Conservation (phyloP, 192 early-diverging fungal genomes). For the Linnemannia hyalina region DNA sequence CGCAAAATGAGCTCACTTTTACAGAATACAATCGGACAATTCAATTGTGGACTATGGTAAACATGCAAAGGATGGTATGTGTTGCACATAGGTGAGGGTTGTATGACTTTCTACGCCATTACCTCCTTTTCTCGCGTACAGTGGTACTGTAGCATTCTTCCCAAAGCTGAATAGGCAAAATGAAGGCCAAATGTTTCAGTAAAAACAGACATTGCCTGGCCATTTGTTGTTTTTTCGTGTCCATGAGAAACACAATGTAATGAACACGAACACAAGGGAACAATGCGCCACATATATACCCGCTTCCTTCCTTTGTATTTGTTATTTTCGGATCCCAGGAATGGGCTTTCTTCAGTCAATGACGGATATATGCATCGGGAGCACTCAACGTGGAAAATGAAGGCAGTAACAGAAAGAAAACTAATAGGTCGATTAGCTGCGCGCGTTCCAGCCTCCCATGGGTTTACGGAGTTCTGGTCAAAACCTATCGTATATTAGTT, state of each 20-base stretch:
- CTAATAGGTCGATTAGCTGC: background rate
- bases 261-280: background rate
- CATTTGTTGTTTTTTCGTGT: background rate
- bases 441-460: too few species aligned
- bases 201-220: background rate
- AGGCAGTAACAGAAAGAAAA: background rate
- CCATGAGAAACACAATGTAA: background rate
- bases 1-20: background rate
- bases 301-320: background rate
- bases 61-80: background rate
- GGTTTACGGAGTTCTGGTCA: too few species aligned
- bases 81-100: background rate
- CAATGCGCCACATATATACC: background rate
- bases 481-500: background rate
- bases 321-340: background rate
- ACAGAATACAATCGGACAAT: background rate
- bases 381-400: background rate
- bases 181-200: background rate
- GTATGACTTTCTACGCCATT: background rate
- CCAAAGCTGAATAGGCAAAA: background rate
- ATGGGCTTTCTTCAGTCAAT: background rate
- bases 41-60: background rate
- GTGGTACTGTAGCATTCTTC: background rate
- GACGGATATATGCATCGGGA: background rate
- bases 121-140: background rate